These are phyloP conservation scores for Neurospora sp. DNA, from an alignment of 495 filamentous ascomycete species.

Conservation along the genomic window DNA sequence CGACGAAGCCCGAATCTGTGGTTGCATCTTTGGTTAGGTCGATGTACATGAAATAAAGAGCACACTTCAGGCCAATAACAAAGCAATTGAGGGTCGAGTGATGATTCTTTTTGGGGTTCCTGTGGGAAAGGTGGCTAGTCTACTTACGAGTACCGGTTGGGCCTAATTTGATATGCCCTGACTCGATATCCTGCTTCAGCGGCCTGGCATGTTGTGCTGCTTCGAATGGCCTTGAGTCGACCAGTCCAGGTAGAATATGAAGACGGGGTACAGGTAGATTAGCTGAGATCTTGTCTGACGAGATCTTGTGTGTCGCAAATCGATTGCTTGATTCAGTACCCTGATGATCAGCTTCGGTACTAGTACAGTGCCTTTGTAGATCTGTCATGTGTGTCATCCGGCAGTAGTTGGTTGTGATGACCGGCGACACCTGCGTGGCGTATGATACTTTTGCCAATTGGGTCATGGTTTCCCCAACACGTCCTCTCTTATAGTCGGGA, in stretches of 20 bases:
- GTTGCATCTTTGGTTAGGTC: not conserved
- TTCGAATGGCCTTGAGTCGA: not conserved
- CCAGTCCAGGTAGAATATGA: not conserved
- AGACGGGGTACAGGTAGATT: not conserved
- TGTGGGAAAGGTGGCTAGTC: not conserved
- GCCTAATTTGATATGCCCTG: not conserved
- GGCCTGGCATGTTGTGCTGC: not conserved
- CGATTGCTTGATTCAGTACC: not conserved
- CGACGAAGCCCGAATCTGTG: not conserved
- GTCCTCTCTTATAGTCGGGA: not conserved
- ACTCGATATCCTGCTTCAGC: not conserved
- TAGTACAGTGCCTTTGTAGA: not conserved
- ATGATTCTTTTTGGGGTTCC: not conserved
- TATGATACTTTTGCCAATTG: not conserved
- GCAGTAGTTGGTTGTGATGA: not conserved
- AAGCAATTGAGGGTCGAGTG: not conserved
- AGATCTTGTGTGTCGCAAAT: not conserved
- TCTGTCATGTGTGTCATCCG: not conserved
- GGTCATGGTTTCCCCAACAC: not conserved
- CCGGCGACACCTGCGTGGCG: not conserved
- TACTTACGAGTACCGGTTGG: not conserved
- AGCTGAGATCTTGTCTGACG: not conserved
- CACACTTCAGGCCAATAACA: not conserved
- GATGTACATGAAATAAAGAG: not conserved
- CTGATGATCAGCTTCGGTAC: not conserved